Percentiles rank a stretch among this genome's conserved stretches.
phyloP scores from a whole-genome alignment of 441 rosid species.

The Populus hybrid region DNA sequence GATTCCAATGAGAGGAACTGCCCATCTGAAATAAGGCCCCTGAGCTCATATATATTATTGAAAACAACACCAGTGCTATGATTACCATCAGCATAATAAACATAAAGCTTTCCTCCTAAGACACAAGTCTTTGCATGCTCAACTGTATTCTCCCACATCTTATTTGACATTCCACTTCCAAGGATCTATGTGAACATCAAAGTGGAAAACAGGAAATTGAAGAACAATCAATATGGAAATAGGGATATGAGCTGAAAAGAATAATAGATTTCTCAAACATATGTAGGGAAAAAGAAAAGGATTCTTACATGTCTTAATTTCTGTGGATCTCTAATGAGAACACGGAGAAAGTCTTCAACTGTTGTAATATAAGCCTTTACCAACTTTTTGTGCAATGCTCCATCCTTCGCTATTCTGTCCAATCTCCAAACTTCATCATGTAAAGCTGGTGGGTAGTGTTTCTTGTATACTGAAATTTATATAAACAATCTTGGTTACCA shows the following conservation, averaged over 20 bases:
- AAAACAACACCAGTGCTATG: conserved; percentile 69
- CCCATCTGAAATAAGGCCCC: conserved; percentile 69
- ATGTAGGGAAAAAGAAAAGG: background rate
- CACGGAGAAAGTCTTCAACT: conserved; percentile 89
- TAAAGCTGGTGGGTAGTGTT: conserved; percentile 94
- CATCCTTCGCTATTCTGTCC: conserved; percentile 93
- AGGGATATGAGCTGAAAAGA: background rate
- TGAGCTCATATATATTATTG: conserved; percentile 81
- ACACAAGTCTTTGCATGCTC: conserved; percentile 98
- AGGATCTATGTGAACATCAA: conserved; percentile 52
- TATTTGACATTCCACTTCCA: conserved; percentile 98
- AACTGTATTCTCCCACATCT: conserved; percentile 96
- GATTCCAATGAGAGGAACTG: conserved; percentile 76
- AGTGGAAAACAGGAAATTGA: conserved; percentile 7
- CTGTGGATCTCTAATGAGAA: conserved; percentile 78
- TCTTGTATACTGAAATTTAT: conserved; percentile 74
- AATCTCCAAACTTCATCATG: conserved; percentile 98
- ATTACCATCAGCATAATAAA: conserved; percentile 66
- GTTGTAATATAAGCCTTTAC: conserved; percentile 49
- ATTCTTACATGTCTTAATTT: conserved; percentile 69
- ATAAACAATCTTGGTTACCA: background rate
- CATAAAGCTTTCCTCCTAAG: conserved; percentile 77
- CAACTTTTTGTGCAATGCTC: conserved; percentile 92
- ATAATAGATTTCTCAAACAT: background rate
- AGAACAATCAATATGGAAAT: conserved; percentile 8